Evolutionary conservation across 345 rosid genomes (phyloP).

Genomic region (Corchorus olitorius): DNA sequence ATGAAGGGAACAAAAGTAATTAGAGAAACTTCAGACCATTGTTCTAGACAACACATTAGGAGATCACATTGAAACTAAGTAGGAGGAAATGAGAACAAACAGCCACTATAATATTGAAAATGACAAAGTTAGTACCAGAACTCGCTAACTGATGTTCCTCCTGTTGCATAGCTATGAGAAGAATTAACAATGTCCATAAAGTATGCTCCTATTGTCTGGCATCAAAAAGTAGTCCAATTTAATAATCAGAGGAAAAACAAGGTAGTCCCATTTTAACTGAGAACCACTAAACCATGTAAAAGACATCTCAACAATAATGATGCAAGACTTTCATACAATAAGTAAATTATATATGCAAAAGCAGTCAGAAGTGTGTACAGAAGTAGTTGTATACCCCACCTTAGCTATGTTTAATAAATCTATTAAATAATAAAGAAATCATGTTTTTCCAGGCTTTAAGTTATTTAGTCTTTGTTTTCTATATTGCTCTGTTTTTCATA

Average conservation of each 20-base stretch:
- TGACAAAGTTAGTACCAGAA: slow-evolving; percentile 64
- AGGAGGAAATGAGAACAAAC: not conserved
- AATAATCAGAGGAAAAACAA: not conserved
- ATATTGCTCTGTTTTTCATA: not conserved
- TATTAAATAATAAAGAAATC: not conserved
- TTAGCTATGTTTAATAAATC: not conserved
- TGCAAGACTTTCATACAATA: not conserved
- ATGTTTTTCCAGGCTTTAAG: not conserved
- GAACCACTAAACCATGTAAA: not conserved
- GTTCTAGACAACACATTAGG: not conserved
- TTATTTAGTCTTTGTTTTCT: not conserved
- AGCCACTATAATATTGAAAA: not conserved
- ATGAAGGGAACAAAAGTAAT: not conserved
- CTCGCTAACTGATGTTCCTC: slow-evolving; percentile 81
- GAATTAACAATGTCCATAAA: slow-evolving; percentile 87
- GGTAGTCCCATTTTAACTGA: not conserved
- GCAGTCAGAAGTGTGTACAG: not conserved
- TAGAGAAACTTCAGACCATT: not conserved
- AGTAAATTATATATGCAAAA: not conserved
- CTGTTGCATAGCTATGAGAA: slow-evolving; percentile 90
- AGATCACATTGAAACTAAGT: not conserved
- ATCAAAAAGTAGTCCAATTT: slow-evolving; percentile 11
- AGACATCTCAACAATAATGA: not conserved
- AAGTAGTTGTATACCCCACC: not conserved
- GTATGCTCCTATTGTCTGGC: slow-evolving; percentile 66